Base-by-base conservation (phyloP, 495 filamentous ascomycete genomes). In the Podospora didyma region DNA sequence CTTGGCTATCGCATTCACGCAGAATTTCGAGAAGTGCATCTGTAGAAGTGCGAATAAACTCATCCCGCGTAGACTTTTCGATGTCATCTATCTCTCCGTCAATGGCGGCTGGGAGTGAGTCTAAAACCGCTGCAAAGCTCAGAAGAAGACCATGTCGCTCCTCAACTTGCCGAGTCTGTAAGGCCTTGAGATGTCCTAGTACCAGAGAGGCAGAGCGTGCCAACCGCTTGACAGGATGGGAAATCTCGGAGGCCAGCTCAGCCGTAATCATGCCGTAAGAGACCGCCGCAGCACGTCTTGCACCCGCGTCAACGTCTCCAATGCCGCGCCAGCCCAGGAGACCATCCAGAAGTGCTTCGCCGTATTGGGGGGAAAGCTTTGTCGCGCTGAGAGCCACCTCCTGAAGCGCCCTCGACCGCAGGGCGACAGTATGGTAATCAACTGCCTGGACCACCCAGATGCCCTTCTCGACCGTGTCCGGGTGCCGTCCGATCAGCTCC, bases 401-500 rank as follows among this genome's bases (percentile, higher is more conserved):
- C 37, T 81, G 76, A 62, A 96, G 85, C 3, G 92, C 93, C 47
- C 88, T 80, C 19, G 87, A 86, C n/a, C 92, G 82, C 10, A 91
- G 81, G 2, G 92, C 91, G 34, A 99, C 91, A 17, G 90, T 85
- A 65, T 96, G 90, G 63, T 96, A 97, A 63, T 97, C 94, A 1
- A 97, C 89, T 7, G 83, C 83, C 64, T 96, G 93, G 1, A 97
- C 89, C 0, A 96, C 74, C 21, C 79, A 69, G 54, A 99, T 96
- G 0, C 94, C 95, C 59, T 90, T 76, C 7, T 77, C 72, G 34
- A 97, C 83, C 0, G 79, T 89, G 56, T 96, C 85, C 4, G 94
- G 92, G 69, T 99, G 93, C 14, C 94, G 83, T 5, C 94, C 94
- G 53, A 97, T 88, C 17, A 97, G 77, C 68, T 99, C 94, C 66